phyloP scores from a whole-genome alignment of 2,329 filamentous ascomycete species.

The Pseudogymnoascus sp. region DNA sequence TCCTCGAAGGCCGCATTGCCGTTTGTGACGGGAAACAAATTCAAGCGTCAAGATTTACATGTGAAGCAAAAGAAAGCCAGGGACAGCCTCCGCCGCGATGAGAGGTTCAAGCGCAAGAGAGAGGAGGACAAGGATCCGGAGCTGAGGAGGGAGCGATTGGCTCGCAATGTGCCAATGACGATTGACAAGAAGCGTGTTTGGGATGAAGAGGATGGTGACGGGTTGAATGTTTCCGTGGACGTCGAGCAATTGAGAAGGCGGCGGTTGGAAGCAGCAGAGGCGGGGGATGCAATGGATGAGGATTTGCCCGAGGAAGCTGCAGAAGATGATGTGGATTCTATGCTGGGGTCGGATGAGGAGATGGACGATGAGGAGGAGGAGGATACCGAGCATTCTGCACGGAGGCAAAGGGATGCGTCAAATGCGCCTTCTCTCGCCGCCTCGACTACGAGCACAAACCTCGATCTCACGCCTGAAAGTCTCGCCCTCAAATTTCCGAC shows the following conservation, averaged over 20 bases:
- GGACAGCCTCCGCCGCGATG: conserved; percentile 67
- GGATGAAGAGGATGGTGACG: conserved; percentile 67
- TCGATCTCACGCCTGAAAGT: conserved; percentile 55
- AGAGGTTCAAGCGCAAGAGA: conserved; percentile 70
- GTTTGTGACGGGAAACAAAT: conserved; percentile 65
- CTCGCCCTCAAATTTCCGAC: conserved; percentile 55
- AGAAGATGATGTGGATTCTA: conserved; percentile 65
- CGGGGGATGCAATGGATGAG: conserved; percentile 36
- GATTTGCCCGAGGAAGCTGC: conserved; percentile 39
- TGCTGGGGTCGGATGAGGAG: conserved; percentile 55
- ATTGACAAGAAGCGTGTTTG: conserved; percentile 84
- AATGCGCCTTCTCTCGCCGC: conserved; percentile 42
- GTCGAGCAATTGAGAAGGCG: conserved; percentile 52
- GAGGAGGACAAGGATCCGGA: conserved; percentile 79
- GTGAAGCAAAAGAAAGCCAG: conserved; percentile 72
- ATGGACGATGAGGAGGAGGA: conserved; percentile 38
- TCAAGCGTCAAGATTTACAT: conserved; percentile 69
- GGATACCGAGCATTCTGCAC: conserved; percentile 23
- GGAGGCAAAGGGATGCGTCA: conserved; percentile 30
- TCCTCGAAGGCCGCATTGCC: conserved; percentile 40
- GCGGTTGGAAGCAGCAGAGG: conserved; percentile 45
- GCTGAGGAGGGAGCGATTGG: conserved; percentile 64
- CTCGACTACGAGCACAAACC: conserved; percentile 56
- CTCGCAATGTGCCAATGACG: conserved; percentile 71
- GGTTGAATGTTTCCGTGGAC: conserved; percentile 46